A percentile compares a stretch with the other conserved stretches of the same genome.
These are phyloP conservation scores for Chamaecrista fasciculata DNA, from an alignment of 306 rosid species.

Conservation along the genomic window DNA sequence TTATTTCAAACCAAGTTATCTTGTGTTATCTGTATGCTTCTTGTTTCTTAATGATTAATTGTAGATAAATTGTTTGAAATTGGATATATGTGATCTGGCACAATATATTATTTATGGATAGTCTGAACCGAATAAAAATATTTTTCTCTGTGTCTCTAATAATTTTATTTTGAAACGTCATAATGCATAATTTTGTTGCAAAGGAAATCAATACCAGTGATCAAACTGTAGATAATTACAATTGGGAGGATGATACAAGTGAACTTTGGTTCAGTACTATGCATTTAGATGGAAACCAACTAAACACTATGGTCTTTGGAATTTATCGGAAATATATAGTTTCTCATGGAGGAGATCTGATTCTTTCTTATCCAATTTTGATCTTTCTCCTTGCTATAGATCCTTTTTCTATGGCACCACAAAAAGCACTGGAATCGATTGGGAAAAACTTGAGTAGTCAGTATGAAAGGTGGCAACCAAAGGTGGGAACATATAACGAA, in stretches of 20 bases:
- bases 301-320: not conserved
- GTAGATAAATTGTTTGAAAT: constrained; percentile 14
- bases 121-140: not conserved
- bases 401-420: constrained; percentile 93
- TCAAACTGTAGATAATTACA: not conserved
- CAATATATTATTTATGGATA: not conserved
- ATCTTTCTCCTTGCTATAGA: constrained; percentile 49
- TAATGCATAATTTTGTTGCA: not conserved
- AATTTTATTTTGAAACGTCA: too few relatives aligned
- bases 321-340: not conserved
- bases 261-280: constrained; percentile 1
- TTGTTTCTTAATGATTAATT: constrained; percentile 16
- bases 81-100: not conserved
- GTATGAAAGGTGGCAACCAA: constrained; percentile 99
- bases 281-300: not conserved
- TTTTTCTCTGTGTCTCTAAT: not conserved
- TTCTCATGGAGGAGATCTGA: not conserved
- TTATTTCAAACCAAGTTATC: not conserved
- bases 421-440: constrained; percentile 88
- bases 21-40: constrained; percentile 10
- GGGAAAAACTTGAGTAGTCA: constrained; percentile 81
- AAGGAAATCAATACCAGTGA: not conserved
- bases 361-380: not conserved
- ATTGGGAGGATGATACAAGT: not conserved
- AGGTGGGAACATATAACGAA: constrained; percentile 52